phyloP scores from a whole-genome alignment of 257 asterid genomes.

The Plantago major region DNA sequence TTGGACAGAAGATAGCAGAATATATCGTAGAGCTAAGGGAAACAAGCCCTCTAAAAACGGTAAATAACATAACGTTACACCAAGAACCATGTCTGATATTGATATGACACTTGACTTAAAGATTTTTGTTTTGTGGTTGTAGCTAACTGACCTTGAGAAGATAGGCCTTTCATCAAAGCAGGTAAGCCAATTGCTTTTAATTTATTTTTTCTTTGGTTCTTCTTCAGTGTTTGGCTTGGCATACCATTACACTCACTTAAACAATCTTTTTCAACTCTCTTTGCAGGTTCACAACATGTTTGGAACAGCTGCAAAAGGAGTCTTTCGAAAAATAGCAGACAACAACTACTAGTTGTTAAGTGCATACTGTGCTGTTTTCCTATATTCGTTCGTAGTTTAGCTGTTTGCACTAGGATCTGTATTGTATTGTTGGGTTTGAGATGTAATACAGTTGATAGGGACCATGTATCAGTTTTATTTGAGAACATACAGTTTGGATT shows the following conservation, averaged over 20 bases:
- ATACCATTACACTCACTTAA: not conserved
- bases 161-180: constrained; percentile 76
- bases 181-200: constrained; percentile 33
- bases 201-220: not conserved
- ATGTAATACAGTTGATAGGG: too few species aligned
- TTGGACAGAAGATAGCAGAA: constrained; percentile 75
- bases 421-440: too few species aligned
- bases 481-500: too few species aligned
- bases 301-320: constrained; percentile 64
- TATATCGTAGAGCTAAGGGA: constrained; percentile 73
- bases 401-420: not conserved
- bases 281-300: constrained; percentile 76
- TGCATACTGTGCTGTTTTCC: not conserved
- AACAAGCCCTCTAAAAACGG: constrained; percentile 67
- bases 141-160: constrained; percentile 77
- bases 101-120: too few species aligned
- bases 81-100: too few species aligned
- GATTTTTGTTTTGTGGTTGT: constrained; percentile 22
- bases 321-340: constrained; percentile 33
- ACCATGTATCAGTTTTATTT: too few species aligned
- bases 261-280: not conserved
- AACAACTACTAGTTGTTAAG: constrained; percentile 26
- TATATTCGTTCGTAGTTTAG: not conserved
- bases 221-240: too few species aligned
- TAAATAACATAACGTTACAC: constrained; percentile 26